These are phyloP conservation scores for Phytophthora pseudosyringae DNA, from an alignment of 352 stramenopile species.

Conservation along the genomic window DNA sequence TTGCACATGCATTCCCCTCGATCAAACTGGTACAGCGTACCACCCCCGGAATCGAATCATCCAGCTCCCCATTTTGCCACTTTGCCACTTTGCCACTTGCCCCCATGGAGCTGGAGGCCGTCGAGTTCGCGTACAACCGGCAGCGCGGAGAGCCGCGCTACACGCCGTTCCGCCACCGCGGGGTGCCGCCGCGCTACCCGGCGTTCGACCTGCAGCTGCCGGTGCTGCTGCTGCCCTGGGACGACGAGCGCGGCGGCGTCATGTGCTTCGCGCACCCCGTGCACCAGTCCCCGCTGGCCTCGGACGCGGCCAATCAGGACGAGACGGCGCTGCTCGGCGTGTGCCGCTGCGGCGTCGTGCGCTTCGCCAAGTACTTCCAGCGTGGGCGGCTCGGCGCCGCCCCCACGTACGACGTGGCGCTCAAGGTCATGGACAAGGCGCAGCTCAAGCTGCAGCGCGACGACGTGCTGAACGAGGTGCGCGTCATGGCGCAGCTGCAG, in stretches of 20 bases:
- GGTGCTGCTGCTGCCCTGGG: constrained; percentile 71
- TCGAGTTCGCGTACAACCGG: constrained; percentile 78
- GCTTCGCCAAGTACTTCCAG: constrained; percentile 77
- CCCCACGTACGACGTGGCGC: constrained; percentile 59
- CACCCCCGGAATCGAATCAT: not conserved
- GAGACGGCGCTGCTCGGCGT: constrained; percentile 63
- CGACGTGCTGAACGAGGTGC: constrained; percentile 81
- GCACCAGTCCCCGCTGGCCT: constrained; percentile 45
- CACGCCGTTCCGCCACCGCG: constrained; percentile 58
- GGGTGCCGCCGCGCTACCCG: constrained; percentile 75
- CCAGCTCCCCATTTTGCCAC: constrained; percentile 3
- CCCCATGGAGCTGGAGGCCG: constrained; percentile 42
- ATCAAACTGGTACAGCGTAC: constrained; percentile 15
- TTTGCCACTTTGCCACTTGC: constrained; percentile 16
- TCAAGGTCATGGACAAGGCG: constrained; percentile 80
- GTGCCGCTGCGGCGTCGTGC: constrained; percentile 79
- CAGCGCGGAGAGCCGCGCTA: constrained; percentile 69
- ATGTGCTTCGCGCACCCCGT: constrained; percentile 69
- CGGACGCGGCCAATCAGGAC: constrained; percentile 50
- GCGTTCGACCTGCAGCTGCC: constrained; percentile 73
- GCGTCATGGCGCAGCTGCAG: constrained; percentile 81
- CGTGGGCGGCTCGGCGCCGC: constrained; percentile 34
- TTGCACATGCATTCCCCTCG: constrained; percentile 22
- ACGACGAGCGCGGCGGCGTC: constrained; percentile 66
- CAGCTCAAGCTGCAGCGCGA: constrained; percentile 76